Conservation (phyloP, 768 basidiomycete species). For the Pisolithus marmoratus region DNA sequence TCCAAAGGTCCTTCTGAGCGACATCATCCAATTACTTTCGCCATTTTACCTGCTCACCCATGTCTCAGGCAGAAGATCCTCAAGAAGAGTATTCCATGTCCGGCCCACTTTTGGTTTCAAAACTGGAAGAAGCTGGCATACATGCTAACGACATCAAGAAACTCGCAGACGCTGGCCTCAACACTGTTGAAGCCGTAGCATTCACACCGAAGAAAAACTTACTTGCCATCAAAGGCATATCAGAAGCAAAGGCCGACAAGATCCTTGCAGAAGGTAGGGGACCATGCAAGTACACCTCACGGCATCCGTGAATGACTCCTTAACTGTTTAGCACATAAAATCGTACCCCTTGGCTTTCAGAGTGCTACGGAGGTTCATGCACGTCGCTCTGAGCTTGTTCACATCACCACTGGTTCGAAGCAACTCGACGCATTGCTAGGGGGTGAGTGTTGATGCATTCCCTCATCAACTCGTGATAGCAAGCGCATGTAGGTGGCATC, state of each 20-base stretch:
- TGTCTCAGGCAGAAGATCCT: conserved; percentile 48
- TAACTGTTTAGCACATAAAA: conserved; percentile 70
- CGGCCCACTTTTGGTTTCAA: conserved; percentile 80
- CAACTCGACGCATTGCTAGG: conserved; percentile 94
- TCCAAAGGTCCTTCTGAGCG: background rate
- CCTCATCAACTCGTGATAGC: conserved; percentile 5
- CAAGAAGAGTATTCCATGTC: conserved; percentile 52
- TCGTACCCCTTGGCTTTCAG: conserved; percentile 95
- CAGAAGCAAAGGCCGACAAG: conserved; percentile 96
- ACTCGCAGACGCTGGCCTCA: conserved; percentile 82
- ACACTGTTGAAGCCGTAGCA: conserved; percentile 93
- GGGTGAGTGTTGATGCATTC: conserved; percentile 40
- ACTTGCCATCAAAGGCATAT: conserved; percentile 91
- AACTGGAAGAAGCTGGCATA: conserved; percentile 86
- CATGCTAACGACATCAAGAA: conserved; percentile 92
- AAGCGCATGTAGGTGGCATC: conserved; percentile 64
- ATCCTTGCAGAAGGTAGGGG: conserved; percentile 84
- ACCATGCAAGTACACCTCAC: background rate
- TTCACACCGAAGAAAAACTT: conserved; percentile 95
- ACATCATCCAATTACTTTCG: background rate
- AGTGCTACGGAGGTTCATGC: conserved; percentile 98
- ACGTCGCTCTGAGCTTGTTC: conserved; percentile 88
- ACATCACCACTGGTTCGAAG: conserved; percentile 95
- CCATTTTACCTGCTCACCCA: conserved; percentile 4
- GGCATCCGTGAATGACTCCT: conserved; percentile 4